Evolutionary conservation across 1,284 basidiomycete species (phyloP).

Genomic region (Pseudozyma tsukubaensis): DNA sequence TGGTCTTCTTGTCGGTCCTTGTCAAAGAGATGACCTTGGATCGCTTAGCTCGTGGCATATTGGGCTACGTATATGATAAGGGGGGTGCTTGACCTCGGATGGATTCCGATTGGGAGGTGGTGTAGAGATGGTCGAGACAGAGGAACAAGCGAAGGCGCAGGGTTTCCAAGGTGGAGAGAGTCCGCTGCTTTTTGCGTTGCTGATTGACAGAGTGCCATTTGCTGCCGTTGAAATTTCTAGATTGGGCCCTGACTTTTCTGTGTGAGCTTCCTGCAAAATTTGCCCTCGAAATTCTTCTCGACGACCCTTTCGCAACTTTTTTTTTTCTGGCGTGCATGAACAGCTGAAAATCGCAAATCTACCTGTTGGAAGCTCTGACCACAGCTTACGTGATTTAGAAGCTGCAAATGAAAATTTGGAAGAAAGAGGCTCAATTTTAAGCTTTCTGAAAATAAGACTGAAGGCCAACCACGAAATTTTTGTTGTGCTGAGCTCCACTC

Average conservation of each 20-base stretch:
- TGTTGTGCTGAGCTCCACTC: too few species aligned
- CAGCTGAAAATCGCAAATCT: not conserved
- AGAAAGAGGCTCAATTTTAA: not conserved
- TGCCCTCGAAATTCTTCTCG: constrained; percentile 40
- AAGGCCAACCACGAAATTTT: too few species aligned
- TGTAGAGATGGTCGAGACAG: not conserved
- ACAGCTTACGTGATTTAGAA: constrained; percentile 24
- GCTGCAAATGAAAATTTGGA: constrained; percentile 7
- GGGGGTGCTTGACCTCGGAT: constrained; percentile 1
- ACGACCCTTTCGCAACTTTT: constrained; percentile 28
- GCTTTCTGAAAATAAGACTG: not conserved
- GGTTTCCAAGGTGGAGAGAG: constrained; percentile 28
- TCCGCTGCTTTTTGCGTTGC: not conserved
- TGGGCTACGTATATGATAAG: constrained; percentile 7
- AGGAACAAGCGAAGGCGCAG: not conserved
- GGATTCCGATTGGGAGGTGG: not conserved
- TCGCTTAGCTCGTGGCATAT: constrained; percentile 69
- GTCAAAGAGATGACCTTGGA: constrained; percentile 72
- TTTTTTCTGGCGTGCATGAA: not conserved
- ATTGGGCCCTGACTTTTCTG: too few species aligned
- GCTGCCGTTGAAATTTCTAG: constrained; percentile 6
- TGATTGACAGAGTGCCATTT: not conserved
- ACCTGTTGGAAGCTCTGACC: constrained; percentile 28
- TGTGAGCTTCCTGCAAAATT: too few species aligned
- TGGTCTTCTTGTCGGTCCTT: constrained; percentile 72